Evolutionary conservation across 345 rosid genomes (phyloP), one percentile per base, ranked within the genome.

Genomic region (Ceriops decandra): DNA sequence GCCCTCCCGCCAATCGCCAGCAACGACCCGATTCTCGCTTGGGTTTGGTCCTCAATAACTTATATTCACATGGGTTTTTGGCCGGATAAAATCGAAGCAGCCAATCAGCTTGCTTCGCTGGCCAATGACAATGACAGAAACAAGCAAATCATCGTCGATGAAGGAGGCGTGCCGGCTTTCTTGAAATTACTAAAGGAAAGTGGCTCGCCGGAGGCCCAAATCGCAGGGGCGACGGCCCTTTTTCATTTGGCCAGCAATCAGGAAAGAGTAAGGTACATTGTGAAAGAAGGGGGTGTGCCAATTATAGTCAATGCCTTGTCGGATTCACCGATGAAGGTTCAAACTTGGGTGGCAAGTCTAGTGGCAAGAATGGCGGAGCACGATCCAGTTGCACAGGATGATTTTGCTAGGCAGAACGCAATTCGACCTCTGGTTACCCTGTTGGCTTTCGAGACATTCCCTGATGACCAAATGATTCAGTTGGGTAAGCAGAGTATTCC

Each of bases 1-100:
- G 67, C 91, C 11, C 85, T 93, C 17, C 98, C 98, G 1, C 98
- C 98, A 1, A 88, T 91, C 30, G 96, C 95, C 0, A 85, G 91
- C 36, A 93, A 88, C 66, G 95, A 93, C 68, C 98, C 98, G 62
- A 89, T 93, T 56, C 80, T 93, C 15, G 85, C 97, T 4, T 93
- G 91, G 96, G 88, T 93, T 27, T 93, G 98, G 98, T 89, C 93
- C 6, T 83, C 79, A 57, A 81, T 87, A 5, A 88, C 93, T 0
- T 72, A 87, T 4, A 69, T 87, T 20, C 87, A 82, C 58, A 79
- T 83, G 88, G 90, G 90, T 0, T 81, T 77, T 32, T 66, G 77
- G 56, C 32, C 67, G 7, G 95, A 89, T n/a, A 86, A 85, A 21
- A 81, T 85, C 21, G 95, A 91, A 15, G 98, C 98, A 0, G 95